A percentile compares a stretch with the other conserved stretches of the same genome.
These are phyloP conservation scores for Calonectria multiphialidica DNA, from an alignment of 2,329 filamentous ascomycete genomes.

Conservation along the genomic window DNA sequence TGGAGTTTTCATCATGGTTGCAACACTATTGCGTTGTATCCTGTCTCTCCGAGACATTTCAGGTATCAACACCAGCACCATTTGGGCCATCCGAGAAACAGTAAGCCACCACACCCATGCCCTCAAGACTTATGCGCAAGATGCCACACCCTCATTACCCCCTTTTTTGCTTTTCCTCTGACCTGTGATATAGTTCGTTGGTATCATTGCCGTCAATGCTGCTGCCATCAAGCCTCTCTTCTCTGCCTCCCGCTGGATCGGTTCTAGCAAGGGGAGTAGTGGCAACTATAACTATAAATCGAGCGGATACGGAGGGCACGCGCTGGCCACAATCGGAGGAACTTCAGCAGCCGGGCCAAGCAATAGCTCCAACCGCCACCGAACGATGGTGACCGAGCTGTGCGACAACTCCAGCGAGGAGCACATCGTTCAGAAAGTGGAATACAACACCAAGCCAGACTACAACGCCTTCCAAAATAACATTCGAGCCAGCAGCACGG, in stretches of 20 bases:
- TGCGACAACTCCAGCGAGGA: constrained; percentile 49
- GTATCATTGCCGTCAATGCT: constrained; percentile 57
- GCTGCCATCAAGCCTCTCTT: constrained; percentile 56
- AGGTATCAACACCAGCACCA: constrained; percentile 53
- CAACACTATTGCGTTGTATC: constrained; percentile 56
- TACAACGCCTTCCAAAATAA: constrained; percentile 37
- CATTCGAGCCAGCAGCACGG: constrained; percentile 36
- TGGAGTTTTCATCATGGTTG: constrained; percentile 57
- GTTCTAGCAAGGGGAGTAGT: constrained; percentile 48
- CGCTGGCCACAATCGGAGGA: constrained; percentile 42
- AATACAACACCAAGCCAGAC: constrained; percentile 29
- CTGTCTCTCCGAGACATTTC: constrained; percentile 51
- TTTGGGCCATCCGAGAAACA: constrained; percentile 59
- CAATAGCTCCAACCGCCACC: constrained; percentile 28
- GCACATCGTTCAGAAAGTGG: constrained; percentile 41
- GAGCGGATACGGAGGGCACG: constrained; percentile 41
- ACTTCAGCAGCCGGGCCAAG: constrained; percentile 26
- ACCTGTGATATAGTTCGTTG: constrained; percentile 51
- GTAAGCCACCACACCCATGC: constrained; percentile 32
- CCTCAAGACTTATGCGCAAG: too few species aligned
- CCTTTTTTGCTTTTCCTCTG: background rate
- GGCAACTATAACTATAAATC: constrained; percentile 40
- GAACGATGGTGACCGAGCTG: constrained; percentile 40
- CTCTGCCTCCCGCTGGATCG: constrained; percentile 48
- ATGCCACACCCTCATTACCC: background rate